Conservation (phyloP, 2,329 filamentous ascomycete species). For the Diaporthe batatas region DNA sequence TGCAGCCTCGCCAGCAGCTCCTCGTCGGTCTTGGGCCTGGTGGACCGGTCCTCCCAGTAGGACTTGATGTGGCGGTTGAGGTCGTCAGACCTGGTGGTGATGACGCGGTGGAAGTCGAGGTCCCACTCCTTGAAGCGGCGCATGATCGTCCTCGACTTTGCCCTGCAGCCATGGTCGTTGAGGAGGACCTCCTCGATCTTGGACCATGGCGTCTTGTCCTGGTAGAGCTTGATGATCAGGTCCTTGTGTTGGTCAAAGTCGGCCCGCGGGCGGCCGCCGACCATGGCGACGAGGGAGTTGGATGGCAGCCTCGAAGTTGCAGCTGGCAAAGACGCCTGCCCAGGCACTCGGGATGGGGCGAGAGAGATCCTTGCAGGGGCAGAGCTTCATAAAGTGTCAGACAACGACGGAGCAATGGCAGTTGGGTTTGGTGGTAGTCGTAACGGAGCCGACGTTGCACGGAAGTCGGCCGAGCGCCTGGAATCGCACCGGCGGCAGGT, state of each 20-base stretch:
- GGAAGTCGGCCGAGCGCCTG: constrained; percentile 34
- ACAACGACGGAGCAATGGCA: background rate
- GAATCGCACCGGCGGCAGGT: background rate
- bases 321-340: background rate
- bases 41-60: constrained; percentile 43
- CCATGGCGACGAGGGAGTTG: background rate
- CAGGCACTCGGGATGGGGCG: background rate
- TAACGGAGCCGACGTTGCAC: constrained; percentile 31
- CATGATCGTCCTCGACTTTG: background rate
- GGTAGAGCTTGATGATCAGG: constrained; percentile 27
- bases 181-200: constrained; percentile 20
- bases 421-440: background rate
- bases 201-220: constrained; percentile 25
- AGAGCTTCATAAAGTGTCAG: constrained; percentile 5
- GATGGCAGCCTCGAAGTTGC: background rate
- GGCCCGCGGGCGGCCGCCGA: constrained; percentile 9
- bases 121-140: constrained; percentile 37
- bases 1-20: constrained; percentile 25
- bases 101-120: constrained; percentile 51
- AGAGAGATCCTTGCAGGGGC: background rate
- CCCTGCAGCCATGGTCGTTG: constrained; percentile 18
- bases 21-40: constrained; percentile 31
- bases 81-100: constrained; percentile 46
- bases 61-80: constrained; percentile 49
- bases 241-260: constrained; percentile 33